Percentiles rank a stretch among this genome's conserved stretches.
Conservation (phyloP, 441 rosid genomes). For the Corymbia citriodora region DNA sequence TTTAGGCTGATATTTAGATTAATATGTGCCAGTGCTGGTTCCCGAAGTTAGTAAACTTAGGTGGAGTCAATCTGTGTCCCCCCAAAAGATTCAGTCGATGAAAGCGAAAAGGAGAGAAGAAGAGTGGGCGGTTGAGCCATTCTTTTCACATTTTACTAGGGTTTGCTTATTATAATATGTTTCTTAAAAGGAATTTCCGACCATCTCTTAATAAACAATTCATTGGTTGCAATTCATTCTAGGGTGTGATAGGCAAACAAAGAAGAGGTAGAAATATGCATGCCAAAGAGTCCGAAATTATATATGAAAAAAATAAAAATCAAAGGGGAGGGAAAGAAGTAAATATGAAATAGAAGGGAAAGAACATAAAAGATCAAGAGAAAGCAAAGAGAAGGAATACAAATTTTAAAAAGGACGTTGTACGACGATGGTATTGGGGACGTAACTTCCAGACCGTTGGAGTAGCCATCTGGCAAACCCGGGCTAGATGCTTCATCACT, state of each 20-base stretch:
- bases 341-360: not conserved
- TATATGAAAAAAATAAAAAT: not conserved
- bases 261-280: not conserved
- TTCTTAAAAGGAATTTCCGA: not conserved
- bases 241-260: not conserved
- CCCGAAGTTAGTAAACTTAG: not conserved
- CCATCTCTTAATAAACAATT: not conserved
- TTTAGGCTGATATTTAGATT: not conserved
- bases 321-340: not conserved
- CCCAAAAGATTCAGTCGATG: not conserved
- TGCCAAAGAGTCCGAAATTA: not conserved
- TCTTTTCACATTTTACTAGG: too few relatives aligned
- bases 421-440: not conserved
- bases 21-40: not conserved
- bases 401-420: not conserved
- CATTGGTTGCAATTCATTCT: not conserved
- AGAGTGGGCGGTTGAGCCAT: not conserved
- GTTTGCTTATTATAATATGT: too few relatives aligned
- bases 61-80: not conserved
- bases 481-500: not conserved
- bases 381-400: not conserved
- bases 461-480: not conserved
- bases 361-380: not conserved
- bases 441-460: not conserved
- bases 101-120: not conserved